A percentile compares a stretch with the other conserved stretches of the same genome.
Evolutionary conservation across 495 filamentous ascomycete genomes (phyloP).

Genomic region (Echria macrotheca): DNA sequence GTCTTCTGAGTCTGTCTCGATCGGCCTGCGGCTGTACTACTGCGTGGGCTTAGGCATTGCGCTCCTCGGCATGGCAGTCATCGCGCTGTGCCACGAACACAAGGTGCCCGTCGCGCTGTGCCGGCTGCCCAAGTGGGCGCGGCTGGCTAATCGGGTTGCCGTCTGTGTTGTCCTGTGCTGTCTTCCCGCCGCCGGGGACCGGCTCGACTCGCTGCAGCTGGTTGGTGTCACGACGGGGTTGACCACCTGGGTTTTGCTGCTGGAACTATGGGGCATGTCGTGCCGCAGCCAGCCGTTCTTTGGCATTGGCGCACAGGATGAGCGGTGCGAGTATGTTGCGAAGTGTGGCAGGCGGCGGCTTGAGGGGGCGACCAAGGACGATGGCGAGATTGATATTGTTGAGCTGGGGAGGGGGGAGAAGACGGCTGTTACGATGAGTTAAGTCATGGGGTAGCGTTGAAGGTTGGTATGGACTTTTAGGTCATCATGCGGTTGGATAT

Average conservation of each 20-base stretch:
- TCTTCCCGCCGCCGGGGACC: constrained; percentile 39
- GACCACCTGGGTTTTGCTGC: constrained; percentile 37
- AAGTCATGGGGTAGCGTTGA: no score
- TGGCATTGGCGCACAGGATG: neutral
- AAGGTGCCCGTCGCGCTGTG: constrained; percentile 26
- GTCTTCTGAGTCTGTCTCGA: constrained; percentile 37
- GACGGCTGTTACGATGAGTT: constrained; percentile 14
- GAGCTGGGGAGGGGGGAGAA: constrained; percentile 31
- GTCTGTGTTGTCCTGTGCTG: constrained; percentile 44
- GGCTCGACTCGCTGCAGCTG: constrained; percentile 43
- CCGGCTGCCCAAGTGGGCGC: constrained; percentile 41
- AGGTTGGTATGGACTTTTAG: no score
- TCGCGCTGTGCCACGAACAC: constrained; percentile 24
- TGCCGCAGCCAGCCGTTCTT: constrained; percentile 41
- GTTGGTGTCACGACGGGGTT: constrained; percentile 45
- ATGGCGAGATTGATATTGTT: constrained; percentile 29
- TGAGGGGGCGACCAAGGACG: constrained; percentile 25
- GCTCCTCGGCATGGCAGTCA: constrained; percentile 42
- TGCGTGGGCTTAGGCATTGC: constrained; percentile 49
- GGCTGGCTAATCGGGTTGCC: constrained; percentile 41
- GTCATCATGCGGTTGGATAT: no score
- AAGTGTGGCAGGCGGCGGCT: constrained; percentile 30
- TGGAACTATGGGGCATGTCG: constrained; percentile 48
- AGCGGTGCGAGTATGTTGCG: constrained; percentile 28
- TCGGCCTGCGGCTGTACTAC: constrained; percentile 54